phyloP scores from a whole-genome alignment of 2,329 filamentous ascomycete species.

The Colletotrichum euphorbiae region DNA sequence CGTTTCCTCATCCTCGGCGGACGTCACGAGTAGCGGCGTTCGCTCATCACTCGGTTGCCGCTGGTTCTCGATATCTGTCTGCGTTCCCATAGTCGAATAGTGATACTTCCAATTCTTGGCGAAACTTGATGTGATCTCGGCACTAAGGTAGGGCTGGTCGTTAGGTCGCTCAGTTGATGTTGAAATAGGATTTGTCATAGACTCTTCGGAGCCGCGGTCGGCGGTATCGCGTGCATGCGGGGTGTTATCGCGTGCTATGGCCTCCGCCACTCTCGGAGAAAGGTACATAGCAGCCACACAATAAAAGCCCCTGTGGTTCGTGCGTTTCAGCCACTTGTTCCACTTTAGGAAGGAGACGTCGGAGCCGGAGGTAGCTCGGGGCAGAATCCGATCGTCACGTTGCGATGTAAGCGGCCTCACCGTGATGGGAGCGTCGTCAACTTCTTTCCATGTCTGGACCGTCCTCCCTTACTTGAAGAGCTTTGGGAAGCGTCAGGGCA shows the following conservation, averaged over 20 bases:
- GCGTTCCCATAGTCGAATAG: slow-evolving; percentile 12
- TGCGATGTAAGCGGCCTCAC: no score
- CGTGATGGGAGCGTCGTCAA: no score
- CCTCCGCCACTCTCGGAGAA: slow-evolving; percentile 15
- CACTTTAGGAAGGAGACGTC: neutral
- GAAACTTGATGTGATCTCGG: no score
- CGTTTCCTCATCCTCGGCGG: slow-evolving; percentile 15
- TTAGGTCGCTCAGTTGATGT: neutral
- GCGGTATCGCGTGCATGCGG: slow-evolving; percentile 37
- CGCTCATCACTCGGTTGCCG: slow-evolving; percentile 36
- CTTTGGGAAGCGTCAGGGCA: no score
- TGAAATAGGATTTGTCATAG: slow-evolving; percentile 20
- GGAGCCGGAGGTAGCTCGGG: no score
- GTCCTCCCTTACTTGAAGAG: no score
- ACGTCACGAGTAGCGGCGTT: slow-evolving; percentile 42
- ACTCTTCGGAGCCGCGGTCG: slow-evolving; percentile 28
- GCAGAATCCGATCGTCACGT: no score
- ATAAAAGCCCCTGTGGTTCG: neutral
- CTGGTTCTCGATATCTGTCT: slow-evolving; percentile 27
- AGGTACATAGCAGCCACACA: slow-evolving; percentile 27
- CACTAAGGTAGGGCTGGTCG: no score
- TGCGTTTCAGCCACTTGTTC: no score
- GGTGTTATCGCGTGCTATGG: slow-evolving; percentile 38
- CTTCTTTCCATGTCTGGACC: no score
- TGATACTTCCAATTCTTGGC: neutral